phyloP scores from a whole-genome alignment of 1,284 basidiomycete genomes.

The Coniophora puteana region DNA sequence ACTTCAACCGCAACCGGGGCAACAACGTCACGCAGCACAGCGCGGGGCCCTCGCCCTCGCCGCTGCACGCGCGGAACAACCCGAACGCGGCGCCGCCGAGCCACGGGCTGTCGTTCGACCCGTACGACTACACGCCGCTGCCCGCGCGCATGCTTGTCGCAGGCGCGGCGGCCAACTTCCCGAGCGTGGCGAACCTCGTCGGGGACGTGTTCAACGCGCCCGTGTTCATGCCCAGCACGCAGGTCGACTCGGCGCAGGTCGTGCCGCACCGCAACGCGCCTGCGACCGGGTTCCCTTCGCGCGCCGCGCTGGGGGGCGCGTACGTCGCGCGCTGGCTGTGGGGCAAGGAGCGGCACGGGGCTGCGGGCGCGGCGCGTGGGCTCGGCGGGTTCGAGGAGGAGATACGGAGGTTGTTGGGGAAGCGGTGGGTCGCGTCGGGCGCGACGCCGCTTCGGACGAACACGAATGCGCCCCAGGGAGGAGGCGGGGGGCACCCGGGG shows the following conservation, averaged over 20 bases:
- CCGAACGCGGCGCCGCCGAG: slow-evolving; percentile 36
- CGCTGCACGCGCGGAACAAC: slow-evolving; percentile 24
- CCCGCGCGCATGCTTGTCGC: slow-evolving; percentile 62
- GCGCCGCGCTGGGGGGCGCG: slow-evolving; percentile 67
- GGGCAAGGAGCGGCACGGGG: slow-evolving; percentile 55
- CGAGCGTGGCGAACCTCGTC: slow-evolving; percentile 71
- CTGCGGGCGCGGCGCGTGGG: slow-evolving; percentile 31
- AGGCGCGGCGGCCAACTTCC: slow-evolving; percentile 79
- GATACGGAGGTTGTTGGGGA: slow-evolving; percentile 60
- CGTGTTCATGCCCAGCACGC: slow-evolving; percentile 65
- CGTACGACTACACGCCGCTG: slow-evolving; percentile 62
- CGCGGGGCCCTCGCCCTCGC: slow-evolving; percentile 22
- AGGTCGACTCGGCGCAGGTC: slow-evolving; percentile 69
- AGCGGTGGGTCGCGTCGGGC: slow-evolving; percentile 65
- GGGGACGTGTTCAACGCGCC: slow-evolving; percentile 78
- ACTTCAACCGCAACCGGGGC: slow-evolving; percentile 27
- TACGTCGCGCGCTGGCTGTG: slow-evolving; percentile 80
- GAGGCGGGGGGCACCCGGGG: slow-evolving; percentile 23
- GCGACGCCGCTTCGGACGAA: slow-evolving; percentile 54
- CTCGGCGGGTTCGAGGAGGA: slow-evolving; percentile 74
- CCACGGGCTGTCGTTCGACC: slow-evolving; percentile 68
- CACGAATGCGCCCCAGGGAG: slow-evolving; percentile 34
- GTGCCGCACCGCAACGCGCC: slow-evolving; percentile 73
- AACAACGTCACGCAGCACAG: slow-evolving; percentile 22
- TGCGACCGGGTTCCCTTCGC: slow-evolving; percentile 58